Conservation (phyloP, 2,329 filamentous ascomycete genomes). For the Phialophora expanda region DNA sequence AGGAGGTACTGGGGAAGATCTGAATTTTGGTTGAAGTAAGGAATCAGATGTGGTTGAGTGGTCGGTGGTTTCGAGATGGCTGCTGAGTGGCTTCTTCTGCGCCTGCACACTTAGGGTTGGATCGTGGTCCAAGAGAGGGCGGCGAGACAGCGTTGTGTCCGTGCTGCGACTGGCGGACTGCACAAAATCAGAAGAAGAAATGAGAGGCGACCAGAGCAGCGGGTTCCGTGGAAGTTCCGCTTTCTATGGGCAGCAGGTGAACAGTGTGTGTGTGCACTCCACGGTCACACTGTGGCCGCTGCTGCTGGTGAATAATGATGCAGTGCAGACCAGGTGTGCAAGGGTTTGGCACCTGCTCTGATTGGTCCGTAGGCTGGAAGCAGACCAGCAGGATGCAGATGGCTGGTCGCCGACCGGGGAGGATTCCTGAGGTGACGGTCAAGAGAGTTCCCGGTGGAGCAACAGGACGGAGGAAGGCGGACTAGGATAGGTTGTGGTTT, state of each 20-base stretch:
- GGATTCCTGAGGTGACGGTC: constrained; percentile 11
- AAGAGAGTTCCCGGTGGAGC: constrained; percentile 17
- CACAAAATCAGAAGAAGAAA: constrained; percentile 15
- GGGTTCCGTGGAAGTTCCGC: constrained; percentile 4
- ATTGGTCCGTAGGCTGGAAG: background rate
- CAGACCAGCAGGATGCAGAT: constrained; percentile 14
- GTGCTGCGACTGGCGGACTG: constrained; percentile 8
- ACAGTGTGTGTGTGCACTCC: constrained; percentile 3
- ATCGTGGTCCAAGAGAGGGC: constrained; percentile 22
- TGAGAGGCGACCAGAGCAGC: constrained; percentile 21
- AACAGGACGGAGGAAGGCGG: constrained; percentile 13
- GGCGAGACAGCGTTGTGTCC: constrained; percentile 8
- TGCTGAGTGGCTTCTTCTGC: constrained; percentile 22
- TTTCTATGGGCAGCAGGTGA: constrained; percentile 4
- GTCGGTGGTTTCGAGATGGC: constrained; percentile 5
- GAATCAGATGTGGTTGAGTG: constrained; percentile 1
- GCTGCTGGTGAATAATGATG: constrained; percentile 14
- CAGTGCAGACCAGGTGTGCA: constrained; percentile 5
- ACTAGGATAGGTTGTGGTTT: constrained; percentile 10
- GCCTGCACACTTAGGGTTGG: constrained; percentile 19
- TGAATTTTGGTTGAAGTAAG: background rate
- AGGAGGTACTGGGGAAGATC: background rate
- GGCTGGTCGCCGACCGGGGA: constrained; percentile 24
- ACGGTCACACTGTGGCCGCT: background rate
- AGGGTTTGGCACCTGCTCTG: background rate